Evolutionary conservation across 2,329 filamentous ascomycete genomes (phyloP), one percentile per base, ranked within the genome.

Genomic region (Exophiala sp.): DNA sequence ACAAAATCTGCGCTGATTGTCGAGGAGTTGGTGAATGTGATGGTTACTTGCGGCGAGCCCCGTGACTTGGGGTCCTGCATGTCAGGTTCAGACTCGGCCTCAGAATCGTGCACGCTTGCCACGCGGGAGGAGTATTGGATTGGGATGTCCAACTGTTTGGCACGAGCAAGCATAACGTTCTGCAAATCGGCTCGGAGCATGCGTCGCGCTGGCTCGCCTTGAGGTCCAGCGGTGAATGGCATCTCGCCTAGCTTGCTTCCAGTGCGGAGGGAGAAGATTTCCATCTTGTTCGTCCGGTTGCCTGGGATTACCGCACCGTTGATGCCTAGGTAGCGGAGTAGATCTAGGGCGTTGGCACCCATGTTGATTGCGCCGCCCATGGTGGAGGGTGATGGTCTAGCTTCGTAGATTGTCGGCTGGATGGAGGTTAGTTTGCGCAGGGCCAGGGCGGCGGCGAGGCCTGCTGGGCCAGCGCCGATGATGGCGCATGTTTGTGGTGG

Each of bases 361-460:
- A 84, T 73, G 75, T 82, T 80, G 20, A 84, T 69, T 1, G 78
- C 79, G 3, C 81, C 81, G 16, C 78, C 77, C 16, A 76, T 74
- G 50, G 76, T 71, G 1, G 75, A 69, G 1, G 74, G 69, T 0
- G 71, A 69, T 0, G 67, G 54, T 5, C 76, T 72, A n/a, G 71
- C 68, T 54, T 84, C 81, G 56, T 81, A 83, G 47, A 84, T 66
- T 3, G 67, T 75, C 54, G 68, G 72, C 3, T 69, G 56, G 34
- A 85, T 82, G 34, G 56, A 35, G 10, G 29, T 47, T 21, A 24
- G 32, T 33, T 47, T 24, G 29, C 35, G n/a, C 35, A 47, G 12
- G 16, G 14, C 16, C n/a, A 47, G 32, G n/a, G 44, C 44, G 16
- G 44, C 18, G 9, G 44, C 44, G 33, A 47, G 44, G 16, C 44